Conservation (phyloP, 2,329 filamentous ascomycete species). For the Pezicula rhizophila region DNA sequence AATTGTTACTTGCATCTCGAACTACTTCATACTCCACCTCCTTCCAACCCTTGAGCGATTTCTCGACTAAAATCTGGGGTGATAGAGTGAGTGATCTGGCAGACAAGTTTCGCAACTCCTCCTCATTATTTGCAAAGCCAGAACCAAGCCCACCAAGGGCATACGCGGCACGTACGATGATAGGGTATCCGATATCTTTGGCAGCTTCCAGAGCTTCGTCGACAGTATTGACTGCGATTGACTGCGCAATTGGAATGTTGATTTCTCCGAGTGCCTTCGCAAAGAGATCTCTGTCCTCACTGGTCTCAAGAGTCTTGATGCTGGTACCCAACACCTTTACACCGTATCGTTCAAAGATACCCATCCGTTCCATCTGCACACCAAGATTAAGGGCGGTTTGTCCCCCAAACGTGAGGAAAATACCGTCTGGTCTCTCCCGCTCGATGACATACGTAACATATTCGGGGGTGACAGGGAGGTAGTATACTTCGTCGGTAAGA, state of each 20-base stretch:
- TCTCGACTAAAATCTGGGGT: slow-evolving; percentile 95
- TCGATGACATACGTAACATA: slow-evolving; percentile 98
- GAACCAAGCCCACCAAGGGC: slow-evolving; percentile 93
- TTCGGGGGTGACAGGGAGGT: slow-evolving; percentile 93
- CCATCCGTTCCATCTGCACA: slow-evolving; percentile 95
- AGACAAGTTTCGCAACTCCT: slow-evolving; percentile 90
- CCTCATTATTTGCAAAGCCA: slow-evolving; percentile 88
- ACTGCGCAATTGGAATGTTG: slow-evolving; percentile 94
- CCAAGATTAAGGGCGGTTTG: slow-evolving; percentile 96
- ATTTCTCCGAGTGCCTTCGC: slow-evolving; percentile 95
- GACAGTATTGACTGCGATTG: slow-evolving; percentile 83
- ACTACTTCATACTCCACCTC: slow-evolving; percentile 99
- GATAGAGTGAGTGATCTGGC: slow-evolving; percentile 88
- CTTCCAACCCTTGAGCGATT: slow-evolving; percentile 99
- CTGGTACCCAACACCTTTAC: slow-evolving; percentile 95
- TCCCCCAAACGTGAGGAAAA: slow-evolving; percentile 94
- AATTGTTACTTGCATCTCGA: slow-evolving; percentile 95
- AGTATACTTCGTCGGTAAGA: slow-evolving; percentile 96
- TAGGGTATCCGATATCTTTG: slow-evolving; percentile 83
- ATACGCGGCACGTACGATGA: slow-evolving; percentile 96
- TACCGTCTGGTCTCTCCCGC: slow-evolving; percentile 89
- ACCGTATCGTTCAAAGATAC: slow-evolving; percentile 89
- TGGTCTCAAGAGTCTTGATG: slow-evolving; percentile 87
- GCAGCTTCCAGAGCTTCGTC: slow-evolving; percentile 90
- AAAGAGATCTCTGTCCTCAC: slow-evolving; percentile 94